Conservation (phyloP, 169 alveolate genomes). For the Plasmodium fragile region DNA sequence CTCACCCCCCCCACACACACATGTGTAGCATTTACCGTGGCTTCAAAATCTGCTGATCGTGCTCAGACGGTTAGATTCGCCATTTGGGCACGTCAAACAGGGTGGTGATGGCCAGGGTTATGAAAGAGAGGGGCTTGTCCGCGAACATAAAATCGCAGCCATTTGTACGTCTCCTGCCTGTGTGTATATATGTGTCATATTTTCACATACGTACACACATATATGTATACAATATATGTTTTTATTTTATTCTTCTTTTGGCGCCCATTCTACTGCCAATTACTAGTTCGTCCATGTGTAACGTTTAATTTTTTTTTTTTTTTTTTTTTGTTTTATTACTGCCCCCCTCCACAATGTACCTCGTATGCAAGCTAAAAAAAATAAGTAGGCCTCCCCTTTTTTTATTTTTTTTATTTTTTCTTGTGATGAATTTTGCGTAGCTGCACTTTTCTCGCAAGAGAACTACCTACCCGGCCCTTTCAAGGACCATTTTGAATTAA, state of each 20-base stretch:
- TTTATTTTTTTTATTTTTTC: neutral
- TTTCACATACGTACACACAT: neutral
- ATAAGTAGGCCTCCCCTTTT: neutral
- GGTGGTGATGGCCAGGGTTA: neutral
- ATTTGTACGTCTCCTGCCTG: neutral
- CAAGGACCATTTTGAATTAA: slow-evolving; percentile 2
- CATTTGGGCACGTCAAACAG: neutral
- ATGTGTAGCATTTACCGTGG: neutral
- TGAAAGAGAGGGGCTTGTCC: neutral
- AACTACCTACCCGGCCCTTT: neutral
- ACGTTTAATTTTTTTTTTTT: neutral
- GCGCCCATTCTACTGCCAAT: neutral
- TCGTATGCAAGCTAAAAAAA: neutral
- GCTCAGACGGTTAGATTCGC: neutral
- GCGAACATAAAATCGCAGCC: neutral
- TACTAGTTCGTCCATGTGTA: neutral
- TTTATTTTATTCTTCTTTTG: neutral
- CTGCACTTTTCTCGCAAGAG: neutral
- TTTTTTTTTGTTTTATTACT: neutral
- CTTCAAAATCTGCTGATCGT: neutral
- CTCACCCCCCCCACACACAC: neutral
- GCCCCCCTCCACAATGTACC: neutral
- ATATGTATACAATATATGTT: no score
- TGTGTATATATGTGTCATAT: neutral
- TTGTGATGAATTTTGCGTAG: neutral